Conservation (phyloP, 2,329 filamentous ascomycete species). For the Mariannaea elegans region DNA sequence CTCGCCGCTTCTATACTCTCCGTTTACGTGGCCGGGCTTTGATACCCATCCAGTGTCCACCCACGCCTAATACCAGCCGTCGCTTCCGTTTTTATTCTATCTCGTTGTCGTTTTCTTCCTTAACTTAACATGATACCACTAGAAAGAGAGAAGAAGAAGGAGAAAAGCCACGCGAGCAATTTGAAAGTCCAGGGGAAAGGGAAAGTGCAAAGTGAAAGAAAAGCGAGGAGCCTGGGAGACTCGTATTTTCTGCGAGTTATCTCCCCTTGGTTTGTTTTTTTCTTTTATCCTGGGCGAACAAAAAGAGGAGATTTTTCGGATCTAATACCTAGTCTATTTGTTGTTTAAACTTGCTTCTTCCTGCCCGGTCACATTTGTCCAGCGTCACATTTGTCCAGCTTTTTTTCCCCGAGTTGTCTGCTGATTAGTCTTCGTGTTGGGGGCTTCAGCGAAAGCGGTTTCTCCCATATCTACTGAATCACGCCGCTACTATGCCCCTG, state of each 20-base stretch:
- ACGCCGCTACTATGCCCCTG: slow-evolving; percentile 7
- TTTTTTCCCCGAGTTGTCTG: slow-evolving; percentile 3
- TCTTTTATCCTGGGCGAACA: slow-evolving; percentile 23
- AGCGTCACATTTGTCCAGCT: slow-evolving; percentile 18
- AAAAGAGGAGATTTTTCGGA: slow-evolving; percentile 26
- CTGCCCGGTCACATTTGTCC: slow-evolving; percentile 14
- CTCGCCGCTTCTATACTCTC: slow-evolving; percentile 27
- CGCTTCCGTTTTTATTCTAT: slow-evolving; percentile 35
- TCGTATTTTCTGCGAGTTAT: background rate
- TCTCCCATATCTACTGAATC: background rate
- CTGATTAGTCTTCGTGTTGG: slow-evolving; percentile 15
- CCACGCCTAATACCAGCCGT: slow-evolving; percentile 39
- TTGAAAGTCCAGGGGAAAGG: slow-evolving; percentile 27
- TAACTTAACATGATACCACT: slow-evolving; percentile 44
- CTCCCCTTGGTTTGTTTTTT: slow-evolving; percentile 5
- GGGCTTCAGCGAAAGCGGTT: slow-evolving; percentile 3
- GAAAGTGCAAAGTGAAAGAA: slow-evolving; percentile 10
- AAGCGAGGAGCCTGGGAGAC: slow-evolving; percentile 17
- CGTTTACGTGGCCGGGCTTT: slow-evolving; percentile 20
- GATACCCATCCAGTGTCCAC: slow-evolving; percentile 25
- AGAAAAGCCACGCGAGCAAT: slow-evolving; percentile 34
- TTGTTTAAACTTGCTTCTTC: slow-evolving; percentile 12
- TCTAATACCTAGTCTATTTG: slow-evolving; percentile 12
- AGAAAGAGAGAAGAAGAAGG: slow-evolving; percentile 39
- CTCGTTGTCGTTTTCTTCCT: slow-evolving; percentile 31